A percentile compares a stretch with the other conserved stretches of the same genome.
These are phyloP conservation scores for Orbilia blumenaviensis DNA, from an alignment of 2,329 filamentous ascomycete species.

Conservation along the genomic window DNA sequence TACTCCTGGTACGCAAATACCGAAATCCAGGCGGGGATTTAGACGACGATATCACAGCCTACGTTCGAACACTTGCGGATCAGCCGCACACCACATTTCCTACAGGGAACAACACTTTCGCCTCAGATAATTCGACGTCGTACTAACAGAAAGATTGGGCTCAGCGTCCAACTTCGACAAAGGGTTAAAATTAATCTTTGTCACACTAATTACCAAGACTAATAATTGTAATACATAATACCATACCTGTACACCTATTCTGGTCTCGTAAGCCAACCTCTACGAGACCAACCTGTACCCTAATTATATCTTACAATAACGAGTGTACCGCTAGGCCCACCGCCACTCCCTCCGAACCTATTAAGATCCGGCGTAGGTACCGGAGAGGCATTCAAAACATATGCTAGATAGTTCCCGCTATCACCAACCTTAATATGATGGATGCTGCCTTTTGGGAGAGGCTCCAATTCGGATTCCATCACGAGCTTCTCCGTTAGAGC, in stretches of 20 bases:
- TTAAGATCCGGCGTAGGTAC: neutral
- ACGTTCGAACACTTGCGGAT: too few species aligned
- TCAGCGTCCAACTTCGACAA: too few species aligned
- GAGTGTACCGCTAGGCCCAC: neutral
- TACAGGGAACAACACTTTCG: too few species aligned
- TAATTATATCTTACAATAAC: constrained; percentile 38
- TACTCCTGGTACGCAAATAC: too few species aligned
- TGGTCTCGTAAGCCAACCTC: too few species aligned
- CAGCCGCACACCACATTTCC: too few species aligned
- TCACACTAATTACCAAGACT: too few species aligned
- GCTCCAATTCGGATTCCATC: neutral
- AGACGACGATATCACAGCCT: too few species aligned
- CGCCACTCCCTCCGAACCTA: neutral
- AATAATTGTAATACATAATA: neutral
- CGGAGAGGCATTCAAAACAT: neutral
- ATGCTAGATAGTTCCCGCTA: constrained; percentile 32
- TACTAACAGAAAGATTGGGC: too few species aligned
- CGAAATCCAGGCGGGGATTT: too few species aligned
- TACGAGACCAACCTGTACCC: neutral
- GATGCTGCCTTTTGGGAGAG: constrained; percentile 11
- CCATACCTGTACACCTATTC: neutral
- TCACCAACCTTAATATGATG: constrained; percentile 38
- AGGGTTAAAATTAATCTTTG: too few species aligned
- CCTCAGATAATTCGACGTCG: too few species aligned
- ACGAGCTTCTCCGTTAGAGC: neutral